Conservation (phyloP, 768 basidiomycete genomes). For the Sarcomyxa edulis region DNA sequence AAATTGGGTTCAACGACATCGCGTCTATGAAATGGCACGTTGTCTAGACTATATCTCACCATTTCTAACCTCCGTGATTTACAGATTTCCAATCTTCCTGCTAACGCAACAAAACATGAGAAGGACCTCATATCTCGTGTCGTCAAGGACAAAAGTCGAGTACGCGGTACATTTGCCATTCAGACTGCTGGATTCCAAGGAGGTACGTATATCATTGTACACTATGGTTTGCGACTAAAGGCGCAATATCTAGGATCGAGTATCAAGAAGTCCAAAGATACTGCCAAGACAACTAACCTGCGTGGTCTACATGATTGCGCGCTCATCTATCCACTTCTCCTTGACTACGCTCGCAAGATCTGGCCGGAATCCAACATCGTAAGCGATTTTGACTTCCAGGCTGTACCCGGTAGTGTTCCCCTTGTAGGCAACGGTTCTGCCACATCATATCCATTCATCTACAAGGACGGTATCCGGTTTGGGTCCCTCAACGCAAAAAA, state of each 20-base stretch:
- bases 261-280: conserved; percentile 4
- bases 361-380: conserved; percentile 9
- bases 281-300: not conserved
- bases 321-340: conserved; percentile 7
- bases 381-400: conserved; percentile 2
- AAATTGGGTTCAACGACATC: too few species aligned
- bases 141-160: conserved; percentile 10
- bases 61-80: conserved; percentile 21
- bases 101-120: conserved; percentile 8
- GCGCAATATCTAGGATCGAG: too few species aligned
- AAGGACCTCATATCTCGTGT: conserved; percentile 8
- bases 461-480: conserved; percentile 18
- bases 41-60: too few species aligned
- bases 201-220: conserved; percentile 6
- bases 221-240: conserved; percentile 2
- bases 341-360: conserved; percentile 4
- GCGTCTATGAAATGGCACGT: conserved; percentile 22
- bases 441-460: conserved; percentile 10
- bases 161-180: conserved; percentile 15
- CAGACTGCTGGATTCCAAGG: conserved; percentile 16
- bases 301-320: not conserved
- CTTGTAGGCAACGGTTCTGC: conserved; percentile 3
- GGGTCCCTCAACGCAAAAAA: conserved; percentile 11
- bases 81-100: conserved; percentile 13
- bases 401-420: not conserved